Evolutionary conservation across 148 eudicot genomes (phyloP).

Genomic region (Amaranthus hypochondriacus): DNA sequence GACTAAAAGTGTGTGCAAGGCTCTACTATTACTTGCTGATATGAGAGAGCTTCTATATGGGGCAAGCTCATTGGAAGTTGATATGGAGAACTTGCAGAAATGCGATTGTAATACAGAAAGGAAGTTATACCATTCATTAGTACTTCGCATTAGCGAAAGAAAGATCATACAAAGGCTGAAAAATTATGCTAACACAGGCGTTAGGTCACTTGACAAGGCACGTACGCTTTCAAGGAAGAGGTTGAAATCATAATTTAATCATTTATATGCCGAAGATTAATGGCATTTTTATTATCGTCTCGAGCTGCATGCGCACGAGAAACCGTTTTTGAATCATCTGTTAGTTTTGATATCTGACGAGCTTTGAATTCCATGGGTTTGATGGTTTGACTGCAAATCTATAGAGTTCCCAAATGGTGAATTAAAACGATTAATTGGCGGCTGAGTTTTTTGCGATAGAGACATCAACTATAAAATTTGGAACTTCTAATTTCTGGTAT

Average conservation of each 20-base stretch:
- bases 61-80: constrained; percentile 46
- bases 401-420: too few relatives aligned
- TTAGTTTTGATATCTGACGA: neutral
- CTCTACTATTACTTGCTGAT: constrained; percentile 61
- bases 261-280: neutral
- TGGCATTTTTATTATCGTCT: neutral
- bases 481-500: too few relatives aligned
- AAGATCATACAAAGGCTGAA: constrained; percentile 62
- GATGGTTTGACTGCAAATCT: too few relatives aligned
- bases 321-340: neutral
- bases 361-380: too few relatives aligned
- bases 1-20: constrained; percentile 51
- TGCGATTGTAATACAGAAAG: constrained; percentile 42
- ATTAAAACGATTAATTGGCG: too few relatives aligned
- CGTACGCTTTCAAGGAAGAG: constrained; percentile 14
- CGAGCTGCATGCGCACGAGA: neutral
- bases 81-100: constrained; percentile 35
- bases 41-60: constrained; percentile 69
- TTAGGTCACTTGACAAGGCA: neutral
- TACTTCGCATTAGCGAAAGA: constrained; percentile 75
- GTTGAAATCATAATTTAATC: constrained; percentile 15
- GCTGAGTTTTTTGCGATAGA: too few relatives aligned
- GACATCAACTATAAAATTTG: too few relatives aligned
- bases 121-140: constrained; percentile 64
- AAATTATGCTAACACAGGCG: constrained; percentile 24